phyloP scores from a whole-genome alignment of 2,329 filamentous ascomycete species.

The Sclerotinia spermophila region DNA sequence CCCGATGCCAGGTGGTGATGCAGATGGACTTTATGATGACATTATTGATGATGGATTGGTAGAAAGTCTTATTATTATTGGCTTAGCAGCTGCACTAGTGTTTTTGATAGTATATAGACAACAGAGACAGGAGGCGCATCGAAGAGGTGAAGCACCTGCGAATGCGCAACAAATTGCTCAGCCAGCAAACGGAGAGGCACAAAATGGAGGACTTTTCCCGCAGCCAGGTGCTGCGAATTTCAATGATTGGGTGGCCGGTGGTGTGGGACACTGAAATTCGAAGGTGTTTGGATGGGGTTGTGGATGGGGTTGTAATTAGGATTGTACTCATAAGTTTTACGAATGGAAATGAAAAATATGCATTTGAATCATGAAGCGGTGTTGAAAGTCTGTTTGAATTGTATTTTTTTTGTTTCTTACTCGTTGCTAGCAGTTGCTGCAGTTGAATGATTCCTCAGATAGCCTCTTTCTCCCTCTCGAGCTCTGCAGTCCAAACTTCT shows the following conservation, averaged over 20 bases:
- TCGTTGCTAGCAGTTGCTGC: neutral
- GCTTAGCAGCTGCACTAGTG: slow-evolving; percentile 68
- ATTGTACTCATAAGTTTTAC: neutral
- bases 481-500: neutral
- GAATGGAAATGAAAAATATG: neutral
- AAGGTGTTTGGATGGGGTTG: neutral
- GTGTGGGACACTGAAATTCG: slow-evolving; percentile 58
- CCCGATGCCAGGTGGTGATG: slow-evolving; percentile 53
- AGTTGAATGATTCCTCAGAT: neutral
- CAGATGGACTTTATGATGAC: slow-evolving; percentile 56
- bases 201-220: slow-evolving; percentile 59
- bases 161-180: slow-evolving; percentile 36
- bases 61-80: slow-evolving; percentile 81
- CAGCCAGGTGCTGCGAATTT: slow-evolving; percentile 64
- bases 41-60: slow-evolving; percentile 73
- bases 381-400: neutral
- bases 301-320: neutral
- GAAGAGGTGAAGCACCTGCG: slow-evolving; percentile 41
- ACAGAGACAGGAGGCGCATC: slow-evolving; percentile 58
- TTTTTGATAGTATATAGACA: slow-evolving; percentile 80
- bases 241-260: slow-evolving; percentile 60
- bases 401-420: neutral
- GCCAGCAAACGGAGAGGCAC: slow-evolving; percentile 29
- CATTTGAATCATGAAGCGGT: neutral
- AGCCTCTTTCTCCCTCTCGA: neutral